Evolutionary conservation across 2,329 filamentous ascomycete genomes (phyloP), one percentile per base, ranked within the genome.

Genomic region (Penicillium sp.): DNA sequence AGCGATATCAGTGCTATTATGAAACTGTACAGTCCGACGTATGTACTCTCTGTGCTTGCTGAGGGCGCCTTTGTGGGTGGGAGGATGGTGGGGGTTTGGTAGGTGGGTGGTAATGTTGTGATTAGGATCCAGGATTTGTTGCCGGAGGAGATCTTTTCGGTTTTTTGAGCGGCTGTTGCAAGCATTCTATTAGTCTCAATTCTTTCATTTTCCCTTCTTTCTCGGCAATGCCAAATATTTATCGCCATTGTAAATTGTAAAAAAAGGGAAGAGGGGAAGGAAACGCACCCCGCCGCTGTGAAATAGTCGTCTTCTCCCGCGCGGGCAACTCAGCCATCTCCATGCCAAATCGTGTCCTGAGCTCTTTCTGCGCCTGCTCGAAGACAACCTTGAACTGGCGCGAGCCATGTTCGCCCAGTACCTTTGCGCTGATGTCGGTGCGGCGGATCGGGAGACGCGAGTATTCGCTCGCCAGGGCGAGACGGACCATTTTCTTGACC

Each of bases 331-430:
- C 92, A 3, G 85, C 81, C 81, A 99, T 83, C 71, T 92, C 83
- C 92, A 97, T 96, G n/a, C 94, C 94, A 74, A 96, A 97, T 1
- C 87, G 82, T 2, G 77, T 76, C 44, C 81, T 79, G 33, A 99
- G 77, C 61, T 89, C 83, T 29, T 78, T 74, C 71, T 99, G 93
- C 37, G 93, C 91, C 36, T 83, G 79, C 0, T 84, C 83, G 67
- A 96, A 97, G 3, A 97, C 85, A 11, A 76, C 72, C 69, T 86
- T 92, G 71, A 97, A 97, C 31, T 86, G 79, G 28, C 88, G 81
- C 6, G 85, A 77, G 8, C 87, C 83, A 42, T 86, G 81, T 16
- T 82, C 77, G 0, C 89, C 90, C 9, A 96, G 84, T 0, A 96
- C 90, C 66, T 86, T 87, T 46, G 79, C 73, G 49, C 74, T 80